Evolutionary conservation across 306 rosid species (phyloP).

Genomic region (Dryas drummondii): DNA sequence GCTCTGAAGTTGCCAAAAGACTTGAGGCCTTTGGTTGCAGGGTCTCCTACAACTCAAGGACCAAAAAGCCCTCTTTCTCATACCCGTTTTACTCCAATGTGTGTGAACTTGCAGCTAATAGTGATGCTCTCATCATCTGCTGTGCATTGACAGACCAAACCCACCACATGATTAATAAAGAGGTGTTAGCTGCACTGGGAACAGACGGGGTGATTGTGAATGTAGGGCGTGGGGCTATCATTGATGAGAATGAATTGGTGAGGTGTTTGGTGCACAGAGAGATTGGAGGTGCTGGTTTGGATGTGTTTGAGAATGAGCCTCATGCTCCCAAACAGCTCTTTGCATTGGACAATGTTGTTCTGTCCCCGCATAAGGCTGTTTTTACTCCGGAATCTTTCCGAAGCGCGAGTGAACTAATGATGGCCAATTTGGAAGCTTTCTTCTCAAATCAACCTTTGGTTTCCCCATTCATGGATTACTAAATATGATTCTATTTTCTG

Average conservation of each 20-base stretch:
- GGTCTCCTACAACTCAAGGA: conserved; percentile 43
- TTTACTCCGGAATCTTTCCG: conserved; percentile 23
- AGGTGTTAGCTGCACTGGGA: conserved; percentile 42
- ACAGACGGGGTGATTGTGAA: conserved; percentile 46
- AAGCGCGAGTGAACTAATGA: conserved; percentile 23
- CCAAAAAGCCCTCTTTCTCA: conserved; percentile 27
- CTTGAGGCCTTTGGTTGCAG: conserved; percentile 48
- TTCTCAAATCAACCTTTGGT: conserved; percentile 45
- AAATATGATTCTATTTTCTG: too few species aligned
- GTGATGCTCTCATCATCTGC: conserved; percentile 41
- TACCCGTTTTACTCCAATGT: conserved; percentile 38
- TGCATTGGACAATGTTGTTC: conserved; percentile 45
- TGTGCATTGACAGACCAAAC: conserved; percentile 49
- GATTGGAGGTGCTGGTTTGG: conserved; percentile 55
- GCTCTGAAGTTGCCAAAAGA: conserved; percentile 44
- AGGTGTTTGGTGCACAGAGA: conserved; percentile 31
- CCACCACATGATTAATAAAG: conserved; percentile 38
- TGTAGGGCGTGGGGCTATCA: conserved; percentile 44
- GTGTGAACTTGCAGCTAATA: conserved; percentile 41
- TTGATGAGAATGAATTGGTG: conserved; percentile 52
- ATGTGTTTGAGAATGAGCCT: conserved; percentile 63
- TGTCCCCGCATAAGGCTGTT: conserved; percentile 46
- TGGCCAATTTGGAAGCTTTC: conserved; percentile 47
- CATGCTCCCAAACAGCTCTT: conserved; percentile 34
- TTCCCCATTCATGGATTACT: not conserved